Evolutionary conservation across 1,284 basidiomycete genomes (phyloP).

Genomic region (Apiotrichum laibachii): DNA sequence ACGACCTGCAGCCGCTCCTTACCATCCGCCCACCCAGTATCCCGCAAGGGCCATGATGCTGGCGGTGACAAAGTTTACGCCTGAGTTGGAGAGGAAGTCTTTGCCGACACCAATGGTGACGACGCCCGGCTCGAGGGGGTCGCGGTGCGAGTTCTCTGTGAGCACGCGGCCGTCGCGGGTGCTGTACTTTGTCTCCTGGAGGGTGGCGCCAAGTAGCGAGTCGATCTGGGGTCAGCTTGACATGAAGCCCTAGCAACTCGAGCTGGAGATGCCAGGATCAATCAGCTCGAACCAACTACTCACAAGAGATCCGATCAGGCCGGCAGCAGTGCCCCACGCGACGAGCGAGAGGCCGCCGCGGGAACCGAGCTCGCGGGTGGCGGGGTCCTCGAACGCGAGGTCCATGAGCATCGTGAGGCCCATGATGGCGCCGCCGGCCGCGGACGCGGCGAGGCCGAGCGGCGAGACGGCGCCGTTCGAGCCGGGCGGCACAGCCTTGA

Average conservation of each 20-base stretch:
- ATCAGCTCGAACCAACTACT: constrained; percentile 30
- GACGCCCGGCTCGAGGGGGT: constrained; percentile 43
- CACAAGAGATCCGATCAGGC: constrained; percentile 72
- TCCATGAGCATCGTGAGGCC: constrained; percentile 61
- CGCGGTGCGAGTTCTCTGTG: constrained; percentile 56
- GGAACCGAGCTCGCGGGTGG: constrained; percentile 33
- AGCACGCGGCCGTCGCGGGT: constrained; percentile 63
- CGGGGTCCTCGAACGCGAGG: constrained; percentile 63
- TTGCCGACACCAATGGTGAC: constrained; percentile 64
- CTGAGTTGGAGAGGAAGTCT: constrained; percentile 67
- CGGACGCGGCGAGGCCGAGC: constrained; percentile 70
- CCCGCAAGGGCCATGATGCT: constrained; percentile 33
- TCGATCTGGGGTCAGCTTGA: constrained; percentile 57
- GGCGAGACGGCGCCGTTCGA: constrained; percentile 85
- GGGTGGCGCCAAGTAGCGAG: constrained; percentile 79
- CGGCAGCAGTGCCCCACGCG: constrained; percentile 63
- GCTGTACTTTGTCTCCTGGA: constrained; percentile 79
- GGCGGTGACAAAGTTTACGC: constrained; percentile 41
- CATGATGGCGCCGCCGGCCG: constrained; percentile 70
- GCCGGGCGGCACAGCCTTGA: constrained; percentile 72
- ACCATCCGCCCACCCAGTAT: constrained; percentile 28
- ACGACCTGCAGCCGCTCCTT: not conserved
- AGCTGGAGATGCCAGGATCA: too few relatives aligned
- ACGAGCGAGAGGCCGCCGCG: constrained; percentile 52
- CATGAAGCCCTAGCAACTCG: too few relatives aligned